Conservation (phyloP, 2,329 filamentous ascomycete species). For the Talaromyces amestolkiae region DNA sequence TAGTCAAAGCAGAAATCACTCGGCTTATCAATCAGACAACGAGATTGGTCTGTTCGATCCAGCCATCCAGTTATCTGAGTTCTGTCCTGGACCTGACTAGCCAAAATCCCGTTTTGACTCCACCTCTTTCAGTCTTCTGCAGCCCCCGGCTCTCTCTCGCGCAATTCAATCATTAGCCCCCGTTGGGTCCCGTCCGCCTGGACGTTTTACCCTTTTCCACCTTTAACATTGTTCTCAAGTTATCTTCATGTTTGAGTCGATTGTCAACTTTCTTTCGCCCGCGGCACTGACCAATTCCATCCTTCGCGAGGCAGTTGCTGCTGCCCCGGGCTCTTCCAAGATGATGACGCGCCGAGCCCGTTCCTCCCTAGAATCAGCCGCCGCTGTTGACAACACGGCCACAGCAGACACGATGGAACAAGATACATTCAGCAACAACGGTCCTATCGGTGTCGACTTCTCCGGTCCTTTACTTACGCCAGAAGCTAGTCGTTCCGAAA, state of each 20-base stretch:
- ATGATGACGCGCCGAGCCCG: slow-evolving; percentile 32
- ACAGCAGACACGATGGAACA: slow-evolving; percentile 19
- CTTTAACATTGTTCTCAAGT: background rate
- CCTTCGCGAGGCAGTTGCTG: slow-evolving; percentile 16
- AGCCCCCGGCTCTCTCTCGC: background rate
- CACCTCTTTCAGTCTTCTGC: slow-evolving; percentile 10
- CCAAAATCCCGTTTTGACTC: slow-evolving; percentile 10
- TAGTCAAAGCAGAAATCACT: background rate
- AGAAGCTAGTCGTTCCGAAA: slow-evolving; percentile 45
- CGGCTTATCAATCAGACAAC: background rate
- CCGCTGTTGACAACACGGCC: slow-evolving; percentile 21
- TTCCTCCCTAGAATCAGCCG: slow-evolving; percentile 33
- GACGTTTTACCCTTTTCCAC: background rate
- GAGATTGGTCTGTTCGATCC: background rate
- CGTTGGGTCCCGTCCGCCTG: slow-evolving; percentile 9
- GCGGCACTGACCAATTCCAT: slow-evolving; percentile 18
- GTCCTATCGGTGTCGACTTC: slow-evolving; percentile 35
- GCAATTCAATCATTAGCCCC: slow-evolving; percentile 10
- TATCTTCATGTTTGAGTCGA: slow-evolving; percentile 21
- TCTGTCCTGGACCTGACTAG: slow-evolving; percentile 9
- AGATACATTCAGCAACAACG: slow-evolving; percentile 27
- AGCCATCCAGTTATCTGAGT: slow-evolving; percentile 1
- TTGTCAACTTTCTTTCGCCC: slow-evolving; percentile 21
- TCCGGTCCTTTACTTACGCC: slow-evolving; percentile 43
- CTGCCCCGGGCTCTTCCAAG: slow-evolving; percentile 19